A percentile compares a stretch with the other conserved stretches of the same genome.
Evolutionary conservation across 306 rosid genomes (phyloP).

Genomic region (Casuarina glauca): DNA sequence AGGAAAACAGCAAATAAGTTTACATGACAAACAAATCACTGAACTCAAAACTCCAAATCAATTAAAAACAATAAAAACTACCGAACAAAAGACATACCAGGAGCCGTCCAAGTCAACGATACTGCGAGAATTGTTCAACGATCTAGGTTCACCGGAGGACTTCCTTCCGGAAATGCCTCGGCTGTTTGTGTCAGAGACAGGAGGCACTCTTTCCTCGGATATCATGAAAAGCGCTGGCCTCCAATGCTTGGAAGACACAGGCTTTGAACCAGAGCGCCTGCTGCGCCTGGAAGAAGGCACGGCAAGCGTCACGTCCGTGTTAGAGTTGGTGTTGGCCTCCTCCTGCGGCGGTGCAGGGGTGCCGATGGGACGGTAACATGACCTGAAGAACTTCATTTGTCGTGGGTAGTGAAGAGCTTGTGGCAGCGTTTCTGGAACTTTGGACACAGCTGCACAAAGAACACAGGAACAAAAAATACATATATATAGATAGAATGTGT

Average conservation of each 20-base stretch:
- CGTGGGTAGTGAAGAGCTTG: neutral
- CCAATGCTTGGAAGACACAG: conserved; percentile 27
- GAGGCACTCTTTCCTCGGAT: conserved; percentile 25
- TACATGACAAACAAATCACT: neutral
- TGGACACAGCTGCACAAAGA: too few species aligned
- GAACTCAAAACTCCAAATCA: neutral
- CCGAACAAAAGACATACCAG: neutral
- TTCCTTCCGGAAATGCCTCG: conserved; percentile 5
- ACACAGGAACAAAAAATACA: neutral
- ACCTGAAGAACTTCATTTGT: conserved; percentile 16
- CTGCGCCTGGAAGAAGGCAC: neutral
- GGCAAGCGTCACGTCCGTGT: neutral
- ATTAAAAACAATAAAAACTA: too few species aligned
- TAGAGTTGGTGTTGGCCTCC: neutral
- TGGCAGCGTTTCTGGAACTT: neutral
- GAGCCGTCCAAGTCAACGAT: neutral
- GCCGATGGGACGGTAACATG: conserved; percentile 25
- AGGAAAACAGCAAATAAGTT: neutral
- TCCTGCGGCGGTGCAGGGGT: neutral
- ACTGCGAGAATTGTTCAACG: neutral
- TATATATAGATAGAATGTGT: too few species aligned
- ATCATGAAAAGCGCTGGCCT: conserved; percentile 36
- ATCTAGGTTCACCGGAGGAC: neutral
- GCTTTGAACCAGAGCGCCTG: neutral
- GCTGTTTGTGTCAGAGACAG: neutral